Conservation (phyloP, 169 alveolate species). For the Cryptosporidium muris region DNA sequence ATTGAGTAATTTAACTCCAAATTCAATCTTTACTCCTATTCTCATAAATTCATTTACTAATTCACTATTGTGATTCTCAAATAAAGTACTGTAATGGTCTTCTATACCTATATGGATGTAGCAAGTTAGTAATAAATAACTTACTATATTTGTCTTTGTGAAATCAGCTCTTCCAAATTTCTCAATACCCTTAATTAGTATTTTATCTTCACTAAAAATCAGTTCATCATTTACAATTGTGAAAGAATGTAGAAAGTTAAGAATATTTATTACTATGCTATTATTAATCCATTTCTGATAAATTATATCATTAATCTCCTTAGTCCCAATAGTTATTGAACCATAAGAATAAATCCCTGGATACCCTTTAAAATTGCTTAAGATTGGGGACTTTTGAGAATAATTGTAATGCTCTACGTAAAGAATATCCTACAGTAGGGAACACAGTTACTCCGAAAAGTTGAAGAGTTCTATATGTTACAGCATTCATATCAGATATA, state of each 20-base stretch:
- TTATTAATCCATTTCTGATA: conserved; percentile 17
- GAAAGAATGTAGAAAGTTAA: conserved; percentile 13
- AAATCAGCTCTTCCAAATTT: no score
- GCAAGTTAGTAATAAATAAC: no score
- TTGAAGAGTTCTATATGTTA: neutral
- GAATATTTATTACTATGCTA: conserved; percentile 9
- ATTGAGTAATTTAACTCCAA: conserved; percentile 30
- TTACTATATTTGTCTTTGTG: no score
- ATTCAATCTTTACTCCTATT: conserved; percentile 10
- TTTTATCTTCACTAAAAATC: no score
- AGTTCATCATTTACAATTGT: conserved; percentile 8
- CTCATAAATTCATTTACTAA: conserved; percentile 9
- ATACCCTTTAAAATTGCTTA: conserved; percentile 8
- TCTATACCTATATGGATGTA: neutral
- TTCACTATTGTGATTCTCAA: conserved; percentile 28
- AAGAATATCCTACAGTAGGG: conserved; percentile 39
- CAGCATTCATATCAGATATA: conserved; percentile 9
- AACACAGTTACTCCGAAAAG: conserved; percentile 19
- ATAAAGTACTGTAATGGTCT: conserved; percentile 1
- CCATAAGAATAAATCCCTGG: conserved; percentile 66
- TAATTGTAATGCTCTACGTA: conserved; percentile 30
- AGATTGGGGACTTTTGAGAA: conserved; percentile 1
- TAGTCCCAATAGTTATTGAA: conserved; percentile 48
- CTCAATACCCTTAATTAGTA: no score
- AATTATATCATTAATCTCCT: conserved; percentile 33